Percentiles rank a stretch among this genome's conserved stretches.
These are phyloP conservation scores for Mortierella sp. DNA, from an alignment of 371 early-diverging fungal species.

Conservation along the genomic window DNA sequence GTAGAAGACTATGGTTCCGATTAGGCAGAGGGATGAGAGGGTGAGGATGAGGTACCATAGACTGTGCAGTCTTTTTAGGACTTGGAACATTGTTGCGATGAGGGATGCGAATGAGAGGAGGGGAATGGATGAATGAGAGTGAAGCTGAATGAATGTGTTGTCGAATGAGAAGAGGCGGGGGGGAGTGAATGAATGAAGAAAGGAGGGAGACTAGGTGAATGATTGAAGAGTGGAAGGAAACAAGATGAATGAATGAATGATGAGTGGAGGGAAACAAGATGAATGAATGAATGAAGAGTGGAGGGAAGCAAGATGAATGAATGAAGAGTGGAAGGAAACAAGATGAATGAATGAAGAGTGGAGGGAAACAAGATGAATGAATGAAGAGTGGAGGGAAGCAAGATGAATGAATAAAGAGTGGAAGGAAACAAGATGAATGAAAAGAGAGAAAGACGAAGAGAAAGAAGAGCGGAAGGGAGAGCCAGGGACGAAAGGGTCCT, in stretches of 20 bases:
- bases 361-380: background rate
- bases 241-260: background rate
- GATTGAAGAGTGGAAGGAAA: no score
- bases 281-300: no score
- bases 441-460: background rate
- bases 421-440: background rate
- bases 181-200: no score
- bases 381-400: background rate
- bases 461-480: background rate
- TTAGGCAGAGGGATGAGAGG: conserved; percentile 7
- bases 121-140: background rate
- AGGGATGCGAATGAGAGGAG: background rate
- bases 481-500: background rate
- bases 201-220: no score
- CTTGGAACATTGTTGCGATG: conserved; percentile 5
- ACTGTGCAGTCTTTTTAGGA: conserved; percentile 9
- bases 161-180: background rate
- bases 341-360: no score
- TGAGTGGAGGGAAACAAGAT: no score
- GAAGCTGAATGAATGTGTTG: background rate
- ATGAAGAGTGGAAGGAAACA: background rate
- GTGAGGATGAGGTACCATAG: conserved; percentile 26
- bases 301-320: background rate
- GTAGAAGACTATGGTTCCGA: conserved; percentile 6
- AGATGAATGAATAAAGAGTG: background rate